Evolutionary conservation across 2,329 filamentous ascomycete species (phyloP).

Genomic region (Pseudogymnoascus sp.): DNA sequence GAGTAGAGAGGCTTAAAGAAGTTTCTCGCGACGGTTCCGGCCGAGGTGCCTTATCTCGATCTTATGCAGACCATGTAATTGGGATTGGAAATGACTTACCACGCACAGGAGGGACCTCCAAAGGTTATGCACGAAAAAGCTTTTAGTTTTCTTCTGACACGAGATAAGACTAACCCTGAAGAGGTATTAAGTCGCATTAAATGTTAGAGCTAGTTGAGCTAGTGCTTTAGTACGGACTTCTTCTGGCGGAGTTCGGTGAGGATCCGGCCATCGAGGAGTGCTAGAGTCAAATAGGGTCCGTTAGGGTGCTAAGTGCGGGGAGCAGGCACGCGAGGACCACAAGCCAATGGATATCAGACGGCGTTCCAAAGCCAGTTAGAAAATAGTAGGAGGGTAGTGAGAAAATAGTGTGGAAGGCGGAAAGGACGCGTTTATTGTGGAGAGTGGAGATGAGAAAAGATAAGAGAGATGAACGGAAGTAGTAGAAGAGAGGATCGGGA

Average conservation of each 20-base stretch:
- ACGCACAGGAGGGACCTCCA: neutral
- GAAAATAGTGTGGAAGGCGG: neutral
- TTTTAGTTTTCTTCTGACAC: conserved; percentile 4
- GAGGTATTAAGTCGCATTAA: neutral
- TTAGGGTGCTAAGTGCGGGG: neutral
- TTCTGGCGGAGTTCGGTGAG: neutral
- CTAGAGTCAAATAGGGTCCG: neutral
- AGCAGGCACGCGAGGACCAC: neutral
- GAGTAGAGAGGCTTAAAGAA: conserved; percentile 4
- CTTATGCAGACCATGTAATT: conserved; percentile 7
- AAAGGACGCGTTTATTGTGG: neutral
- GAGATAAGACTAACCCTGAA: neutral
- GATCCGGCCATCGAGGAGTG: neutral
- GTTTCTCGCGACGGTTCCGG: conserved; percentile 1
- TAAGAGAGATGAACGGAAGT: conserved; percentile 5
- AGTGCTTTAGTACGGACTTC: neutral
- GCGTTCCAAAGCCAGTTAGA: neutral
- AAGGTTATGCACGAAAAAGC: conserved; percentile 6
- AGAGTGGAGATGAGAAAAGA: conserved; percentile 1
- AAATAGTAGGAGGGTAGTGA: neutral
- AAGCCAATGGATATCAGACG: neutral
- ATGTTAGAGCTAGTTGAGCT: neutral
- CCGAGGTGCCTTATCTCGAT: conserved; percentile 4
- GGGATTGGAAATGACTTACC: conserved; percentile 5
- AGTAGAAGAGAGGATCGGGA: neutral